A percentile compares a stretch with the other conserved stretches of the same genome.
Conservation (phyloP, 2,329 filamentous ascomycete species). For the Fusarium austroafricanum region DNA sequence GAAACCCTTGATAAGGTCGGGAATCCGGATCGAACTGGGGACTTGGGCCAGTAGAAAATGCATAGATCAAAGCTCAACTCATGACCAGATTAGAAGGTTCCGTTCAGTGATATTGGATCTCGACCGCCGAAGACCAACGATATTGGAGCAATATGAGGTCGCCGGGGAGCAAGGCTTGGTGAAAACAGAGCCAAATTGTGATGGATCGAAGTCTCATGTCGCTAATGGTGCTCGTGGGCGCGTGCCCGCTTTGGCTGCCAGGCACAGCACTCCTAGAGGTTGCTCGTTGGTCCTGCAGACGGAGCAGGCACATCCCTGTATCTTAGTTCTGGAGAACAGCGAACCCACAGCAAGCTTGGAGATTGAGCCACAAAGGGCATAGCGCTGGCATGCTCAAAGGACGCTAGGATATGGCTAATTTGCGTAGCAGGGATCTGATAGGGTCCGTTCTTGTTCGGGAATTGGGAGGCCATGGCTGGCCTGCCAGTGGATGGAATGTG, state of each 20-base stretch:
- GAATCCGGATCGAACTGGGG: conserved; percentile 2
- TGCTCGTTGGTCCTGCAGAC: conserved; percentile 22
- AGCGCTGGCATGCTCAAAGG: conserved; percentile 20
- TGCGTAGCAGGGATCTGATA: conserved; percentile 30
- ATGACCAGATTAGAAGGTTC: neutral
- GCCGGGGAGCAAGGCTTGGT: conserved; percentile 1
- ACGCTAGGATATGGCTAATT: conserved; percentile 35
- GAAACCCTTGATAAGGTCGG: conserved; percentile 10
- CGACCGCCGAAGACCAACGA: conserved; percentile 3
- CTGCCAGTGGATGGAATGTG: conserved; percentile 40
- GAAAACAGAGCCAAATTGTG: conserved; percentile 28
- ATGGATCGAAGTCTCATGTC: conserved; percentile 36
- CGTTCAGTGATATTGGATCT: neutral
- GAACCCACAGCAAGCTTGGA: conserved; percentile 23
- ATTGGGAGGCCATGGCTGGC: conserved; percentile 26
- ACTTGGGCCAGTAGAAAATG: neutral
- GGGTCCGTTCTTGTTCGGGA: conserved; percentile 35
- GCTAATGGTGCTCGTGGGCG: conserved; percentile 27
- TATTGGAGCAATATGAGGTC: neutral
- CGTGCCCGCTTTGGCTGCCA: conserved; percentile 39
- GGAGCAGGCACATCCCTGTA: conserved; percentile 16
- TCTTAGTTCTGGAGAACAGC: neutral
- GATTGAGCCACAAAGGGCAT: conserved; percentile 24
- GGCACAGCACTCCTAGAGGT: conserved; percentile 36
- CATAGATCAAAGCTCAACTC: conserved; percentile 16